phyloP scores from a whole-genome alignment of 371 early-diverging fungal species.

The Parasitella parasitica region DNA sequence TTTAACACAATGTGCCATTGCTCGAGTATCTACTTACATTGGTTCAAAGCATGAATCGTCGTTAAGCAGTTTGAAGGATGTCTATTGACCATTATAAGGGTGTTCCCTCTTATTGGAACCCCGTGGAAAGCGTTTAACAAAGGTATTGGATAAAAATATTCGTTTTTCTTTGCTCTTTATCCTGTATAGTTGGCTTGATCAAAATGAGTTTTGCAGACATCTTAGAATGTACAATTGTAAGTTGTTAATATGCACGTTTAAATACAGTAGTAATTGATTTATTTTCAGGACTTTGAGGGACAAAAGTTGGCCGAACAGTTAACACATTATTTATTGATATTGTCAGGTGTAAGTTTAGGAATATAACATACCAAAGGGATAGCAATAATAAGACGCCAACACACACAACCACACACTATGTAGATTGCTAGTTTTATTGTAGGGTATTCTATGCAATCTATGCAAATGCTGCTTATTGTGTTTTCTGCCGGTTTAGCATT shows the following conservation, averaged over 20 bases:
- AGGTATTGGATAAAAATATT: not conserved
- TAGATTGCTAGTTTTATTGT: slow-evolving; percentile 17
- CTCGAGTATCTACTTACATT: no score
- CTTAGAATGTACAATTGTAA: slow-evolving; percentile 27
- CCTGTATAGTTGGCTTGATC: not conserved
- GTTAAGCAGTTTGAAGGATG: not conserved
- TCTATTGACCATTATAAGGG: not conserved
- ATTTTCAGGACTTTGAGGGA: slow-evolving; percentile 27
- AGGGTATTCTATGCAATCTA: slow-evolving; percentile 20
- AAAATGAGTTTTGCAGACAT: slow-evolving; percentile 21
- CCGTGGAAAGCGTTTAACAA: not conserved
- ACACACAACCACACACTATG: not conserved
- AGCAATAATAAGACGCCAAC: no score
- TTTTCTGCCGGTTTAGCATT: slow-evolving; percentile 14
- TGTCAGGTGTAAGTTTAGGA: slow-evolving; percentile 12
- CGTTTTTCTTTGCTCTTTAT: not conserved
- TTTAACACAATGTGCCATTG: no score
- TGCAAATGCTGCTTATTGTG: slow-evolving; percentile 5
- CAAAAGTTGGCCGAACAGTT: slow-evolving; percentile 17
- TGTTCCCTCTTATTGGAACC: not conserved
- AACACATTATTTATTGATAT: slow-evolving; percentile 7
- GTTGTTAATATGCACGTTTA: not conserved
- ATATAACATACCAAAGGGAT: no score
- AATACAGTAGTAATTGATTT: not conserved
- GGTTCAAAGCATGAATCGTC: no score